Evolutionary conservation across 306 rosid species (phyloP), one percentile per base, ranked within the genome.

Genomic region (Inga leiocalycina): DNA sequence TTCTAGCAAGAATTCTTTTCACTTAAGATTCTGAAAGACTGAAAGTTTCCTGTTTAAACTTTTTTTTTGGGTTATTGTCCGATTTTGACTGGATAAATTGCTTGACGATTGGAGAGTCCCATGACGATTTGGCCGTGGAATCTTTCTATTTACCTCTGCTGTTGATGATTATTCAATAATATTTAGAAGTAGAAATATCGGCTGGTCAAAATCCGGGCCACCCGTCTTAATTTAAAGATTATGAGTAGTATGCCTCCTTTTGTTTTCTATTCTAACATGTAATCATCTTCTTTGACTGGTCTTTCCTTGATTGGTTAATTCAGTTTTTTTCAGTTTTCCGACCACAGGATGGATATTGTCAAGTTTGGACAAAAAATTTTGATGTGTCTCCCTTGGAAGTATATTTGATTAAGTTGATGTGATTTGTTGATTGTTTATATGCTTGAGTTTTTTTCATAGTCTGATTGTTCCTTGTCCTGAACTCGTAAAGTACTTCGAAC

Each of bases 331-430:
- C 62, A 56, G 86, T 83, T 84, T 83, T 69, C 76, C 83, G 84
- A 79, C 88, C 79, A 69, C 57, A 49, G 59, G 88, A 81, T 76
- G 15, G 84, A 85, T 64, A 61, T 37, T 74, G 81, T 84, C 32
- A 78, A 75, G 52, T 76, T 12, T 74, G 44, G 83, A 83, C 78
- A 61, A n/a, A 46, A 83, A 82, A 86, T 87, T 83, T 84, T 74
- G 82, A 88, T 85, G 83, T 78, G 88, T 82, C 80, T 76, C 76
- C 86, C 82, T 52, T 43, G 19, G 70, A 43, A 79, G 82, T 91
- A 82, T 84, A 85, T 79, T 46, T 80, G 83, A 86, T 87, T 80
- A 84, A 87, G 85, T 83, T 91, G 97, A 93, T 89, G 93, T 90
- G 93, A 91, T 89, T 85, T 35, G 74, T 77, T 86, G 77, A 75